These are phyloP conservation scores for Auriscalpium vulgare DNA, from an alignment of 768 basidiomycete species.

Conservation along the genomic window DNA sequence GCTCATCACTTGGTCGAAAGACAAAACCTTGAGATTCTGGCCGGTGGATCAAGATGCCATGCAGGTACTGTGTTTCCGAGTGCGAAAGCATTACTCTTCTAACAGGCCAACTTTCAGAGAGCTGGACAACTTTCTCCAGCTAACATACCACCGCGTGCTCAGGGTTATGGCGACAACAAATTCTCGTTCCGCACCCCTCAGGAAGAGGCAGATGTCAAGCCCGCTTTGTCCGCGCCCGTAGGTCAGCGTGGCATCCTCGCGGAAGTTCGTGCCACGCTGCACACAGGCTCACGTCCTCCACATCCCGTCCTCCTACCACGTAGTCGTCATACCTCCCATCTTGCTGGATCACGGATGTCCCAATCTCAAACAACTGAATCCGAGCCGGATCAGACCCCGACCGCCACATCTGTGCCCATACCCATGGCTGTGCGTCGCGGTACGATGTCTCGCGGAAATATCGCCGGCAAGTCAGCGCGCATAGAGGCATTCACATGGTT, in stretches of 20 bases:
- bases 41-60: constrained; percentile 67
- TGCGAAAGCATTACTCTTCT: neutral
- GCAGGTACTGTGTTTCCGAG: constrained; percentile 37
- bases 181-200: constrained; percentile 56
- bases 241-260: constrained; percentile 61
- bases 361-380: constrained; percentile 6
- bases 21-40: constrained; percentile 87
- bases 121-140: constrained; percentile 18
- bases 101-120: constrained; percentile 13
- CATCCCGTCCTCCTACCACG: constrained; percentile 25
- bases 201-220: constrained; percentile 13
- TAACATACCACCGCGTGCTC: constrained; percentile 5
- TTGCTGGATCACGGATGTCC: neutral
- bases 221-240: constrained; percentile 52
- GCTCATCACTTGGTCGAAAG: constrained; percentile 79
- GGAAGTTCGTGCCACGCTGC: constrained; percentile 53
- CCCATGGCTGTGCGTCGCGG: constrained; percentile 10
- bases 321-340: constrained; percentile 17
- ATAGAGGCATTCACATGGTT: constrained; percentile 71
- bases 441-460: constrained; percentile 41
- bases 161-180: constrained; percentile 16
- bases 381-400: constrained; percentile 17
- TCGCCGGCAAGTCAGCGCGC: constrained; percentile 41
- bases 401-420: constrained; percentile 3
- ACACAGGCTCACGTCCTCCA: constrained; percentile 20